Percentiles rank a stretch among this genome's conserved stretches.
Evolutionary conservation across 257 asterid species (phyloP).

Genomic region (Euphrasia confusa): DNA sequence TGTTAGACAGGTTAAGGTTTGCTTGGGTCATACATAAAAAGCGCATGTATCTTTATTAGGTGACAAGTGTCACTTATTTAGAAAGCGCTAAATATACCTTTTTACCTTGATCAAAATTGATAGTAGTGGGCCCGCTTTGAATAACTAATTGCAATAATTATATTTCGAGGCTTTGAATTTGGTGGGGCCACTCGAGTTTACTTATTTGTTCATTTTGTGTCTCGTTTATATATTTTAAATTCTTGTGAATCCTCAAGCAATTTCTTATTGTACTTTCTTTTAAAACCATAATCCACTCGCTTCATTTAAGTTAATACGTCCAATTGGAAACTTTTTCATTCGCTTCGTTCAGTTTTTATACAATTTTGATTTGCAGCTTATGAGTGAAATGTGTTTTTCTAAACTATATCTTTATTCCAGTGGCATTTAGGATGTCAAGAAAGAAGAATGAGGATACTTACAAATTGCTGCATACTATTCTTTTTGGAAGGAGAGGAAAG

Average conservation of each 20-base stretch:
- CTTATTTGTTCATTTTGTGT: neutral
- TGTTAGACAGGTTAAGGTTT: too few relatives aligned
- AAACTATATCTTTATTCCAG: slow-evolving; percentile 43
- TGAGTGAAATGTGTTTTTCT: slow-evolving; percentile 14
- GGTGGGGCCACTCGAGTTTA: neutral
- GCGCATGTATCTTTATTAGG: too few relatives aligned
- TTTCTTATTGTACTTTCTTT: neutral
- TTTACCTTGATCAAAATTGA: neutral
- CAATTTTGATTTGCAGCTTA: neutral
- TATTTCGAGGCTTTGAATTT: neutral
- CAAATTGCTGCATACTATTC: slow-evolving; percentile 67
- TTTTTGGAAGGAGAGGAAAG: slow-evolving; percentile 94
- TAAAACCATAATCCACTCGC: neutral
- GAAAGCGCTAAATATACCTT: neutral
- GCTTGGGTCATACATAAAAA: too few relatives aligned
- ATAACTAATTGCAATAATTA: neutral
- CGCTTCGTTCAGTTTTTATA: neutral
- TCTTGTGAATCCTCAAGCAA: neutral
- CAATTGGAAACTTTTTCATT: too few relatives aligned
- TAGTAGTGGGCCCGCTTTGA: neutral
- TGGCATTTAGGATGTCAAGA: slow-evolving; percentile 70
- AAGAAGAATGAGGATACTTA: slow-evolving; percentile 77
- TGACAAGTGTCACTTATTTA: neutral
- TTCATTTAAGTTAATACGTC: neutral
- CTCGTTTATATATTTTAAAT: neutral